These are phyloP conservation scores for Nannochloropsis gaditana DNA, from an alignment of 108 stramenopile species.

Conservation along the genomic window DNA sequence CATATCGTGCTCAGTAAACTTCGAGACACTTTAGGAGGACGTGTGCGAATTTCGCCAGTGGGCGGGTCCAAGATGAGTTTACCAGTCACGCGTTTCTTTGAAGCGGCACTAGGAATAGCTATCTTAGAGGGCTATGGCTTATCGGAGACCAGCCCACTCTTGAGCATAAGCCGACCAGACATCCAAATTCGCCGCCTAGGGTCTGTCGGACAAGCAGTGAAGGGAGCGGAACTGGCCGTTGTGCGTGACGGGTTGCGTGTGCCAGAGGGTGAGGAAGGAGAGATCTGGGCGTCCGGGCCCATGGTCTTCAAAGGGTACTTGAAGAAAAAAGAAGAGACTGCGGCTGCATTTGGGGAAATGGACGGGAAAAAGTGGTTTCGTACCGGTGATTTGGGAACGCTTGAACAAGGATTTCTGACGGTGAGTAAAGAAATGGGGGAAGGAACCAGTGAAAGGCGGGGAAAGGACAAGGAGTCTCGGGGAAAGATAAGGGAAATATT, in stretches of 20 bases:
- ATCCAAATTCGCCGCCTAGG: constrained; percentile 57
- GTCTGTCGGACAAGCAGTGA: constrained; percentile 65
- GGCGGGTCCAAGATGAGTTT: constrained; percentile 80
- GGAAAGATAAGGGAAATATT: too few species aligned
- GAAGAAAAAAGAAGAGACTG: constrained; percentile 74
- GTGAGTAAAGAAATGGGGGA: neutral
- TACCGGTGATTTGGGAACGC: constrained; percentile 43
- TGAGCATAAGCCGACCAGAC: constrained; percentile 67
- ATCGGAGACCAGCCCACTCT: constrained; percentile 82
- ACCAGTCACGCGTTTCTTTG: constrained; percentile 84
- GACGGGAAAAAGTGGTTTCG: constrained; percentile 31
- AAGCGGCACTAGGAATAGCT: constrained; percentile 70
- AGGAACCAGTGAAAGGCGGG: neutral
- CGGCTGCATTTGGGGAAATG: constrained; percentile 65
- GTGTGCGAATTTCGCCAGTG: constrained; percentile 16
- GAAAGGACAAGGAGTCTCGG: too few species aligned
- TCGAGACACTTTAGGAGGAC: constrained; percentile 78
- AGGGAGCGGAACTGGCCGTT: constrained; percentile 65
- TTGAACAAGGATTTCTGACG: constrained; percentile 28
- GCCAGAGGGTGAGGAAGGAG: constrained; percentile 69
- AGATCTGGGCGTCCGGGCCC: constrained; percentile 59
- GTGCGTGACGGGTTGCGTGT: constrained; percentile 63
- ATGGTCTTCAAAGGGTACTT: constrained; percentile 81
- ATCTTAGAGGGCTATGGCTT: constrained; percentile 85
- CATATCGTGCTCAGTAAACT: constrained; percentile 73